Evolutionary conservation across 768 basidiomycete genomes (phyloP), one percentile per base, ranked within the genome.

Genomic region (Tubosaeta brunneosetosa): DNA sequence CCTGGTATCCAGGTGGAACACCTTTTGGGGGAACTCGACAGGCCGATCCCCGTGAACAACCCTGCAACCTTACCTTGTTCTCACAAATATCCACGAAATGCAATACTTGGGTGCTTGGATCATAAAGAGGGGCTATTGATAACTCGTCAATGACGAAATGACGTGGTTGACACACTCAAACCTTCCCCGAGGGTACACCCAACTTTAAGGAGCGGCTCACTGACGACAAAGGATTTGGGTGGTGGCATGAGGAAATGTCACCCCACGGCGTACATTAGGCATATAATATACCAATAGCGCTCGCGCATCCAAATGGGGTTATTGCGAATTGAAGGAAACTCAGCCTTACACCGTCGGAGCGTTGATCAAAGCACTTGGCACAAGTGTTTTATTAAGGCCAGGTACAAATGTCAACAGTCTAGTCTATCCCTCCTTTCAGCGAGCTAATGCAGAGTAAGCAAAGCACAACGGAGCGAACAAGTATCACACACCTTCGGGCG

Each of bases 401-500:
- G 55, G 26, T 61, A 65, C 61, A 65, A 51, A 45, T 54, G 50
- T 49, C 22, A 55, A 46, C 49, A 53, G 45, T 55, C 32, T 52
- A 42, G 37, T 38, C 51, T 34, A 59, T 50, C 49, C 37, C 29
- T 32, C 46, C 52, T 44, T 53, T 77, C 73, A 83, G 45, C 77
- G 76, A 57, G 82, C 82, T 84, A 55, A 46, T 44, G 57, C 55
- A 53, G 29, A 26, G 47, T 52, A 52, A 65, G 57, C 45, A 56
- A 38, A 48, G 19, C 34, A 45, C 16, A 47, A 40, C 27, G 36
- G 37, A 22, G 43, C 38, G 71, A 33, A 50, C 12, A n/a, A 38
- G 17, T 14, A 1, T 14, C 22, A 65, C 72, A 62, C 49, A 88
- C 91, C 91, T 77, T 90, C 91, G 53, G 91, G 90, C 40, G 92